Percentiles rank a stretch among this genome's conserved stretches.
Evolutionary conservation across 163 green algal genomes (phyloP).

Genomic region (Volvox carteri): DNA sequence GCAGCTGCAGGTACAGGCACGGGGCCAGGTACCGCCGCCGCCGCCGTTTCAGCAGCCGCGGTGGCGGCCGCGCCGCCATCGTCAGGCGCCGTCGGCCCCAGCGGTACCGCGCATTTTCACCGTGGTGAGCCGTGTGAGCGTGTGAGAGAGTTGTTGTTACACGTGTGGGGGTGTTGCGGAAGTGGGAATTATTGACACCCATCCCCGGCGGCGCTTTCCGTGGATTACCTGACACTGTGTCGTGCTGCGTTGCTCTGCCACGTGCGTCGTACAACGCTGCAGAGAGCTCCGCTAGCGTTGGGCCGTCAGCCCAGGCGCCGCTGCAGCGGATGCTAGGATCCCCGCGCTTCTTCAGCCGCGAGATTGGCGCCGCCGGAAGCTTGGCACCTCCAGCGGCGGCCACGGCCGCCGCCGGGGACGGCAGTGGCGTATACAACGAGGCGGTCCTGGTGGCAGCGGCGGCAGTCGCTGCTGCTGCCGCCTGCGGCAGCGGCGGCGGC

Average conservation of each 20-base stretch:
- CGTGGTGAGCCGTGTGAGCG: not conserved
- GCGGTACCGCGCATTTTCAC: not conserved
- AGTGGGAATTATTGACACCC: too few relatives aligned
- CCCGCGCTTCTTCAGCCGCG: slow-evolving; percentile 6
- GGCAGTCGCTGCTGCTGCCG: not conserved
- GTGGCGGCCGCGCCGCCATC: not conserved
- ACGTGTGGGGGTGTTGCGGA: too few relatives aligned
- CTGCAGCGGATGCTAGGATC: slow-evolving; percentile 23
- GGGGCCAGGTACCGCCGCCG: not conserved
- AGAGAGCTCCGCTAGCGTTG: slow-evolving; percentile 20
- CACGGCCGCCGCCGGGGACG: not conserved
- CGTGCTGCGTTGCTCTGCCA: too few relatives aligned
- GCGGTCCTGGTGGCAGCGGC: not conserved
- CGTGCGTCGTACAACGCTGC: not conserved
- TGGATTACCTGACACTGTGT: too few relatives aligned
- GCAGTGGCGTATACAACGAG: not conserved
- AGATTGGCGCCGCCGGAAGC: not conserved
- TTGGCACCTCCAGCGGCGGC: not conserved
- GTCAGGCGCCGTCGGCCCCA: too few relatives aligned
- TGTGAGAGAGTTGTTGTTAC: too few relatives aligned
- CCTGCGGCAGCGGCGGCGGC: not conserved
- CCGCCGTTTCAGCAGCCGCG: not conserved
- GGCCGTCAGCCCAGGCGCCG: not conserved
- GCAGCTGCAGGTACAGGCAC: not conserved
- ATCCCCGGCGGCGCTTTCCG: too few relatives aligned